Evolutionary conservation across 352 stramenopile species (phyloP), one percentile per base, ranked within the genome.

Genomic region (Phytophthora citrophthora): DNA sequence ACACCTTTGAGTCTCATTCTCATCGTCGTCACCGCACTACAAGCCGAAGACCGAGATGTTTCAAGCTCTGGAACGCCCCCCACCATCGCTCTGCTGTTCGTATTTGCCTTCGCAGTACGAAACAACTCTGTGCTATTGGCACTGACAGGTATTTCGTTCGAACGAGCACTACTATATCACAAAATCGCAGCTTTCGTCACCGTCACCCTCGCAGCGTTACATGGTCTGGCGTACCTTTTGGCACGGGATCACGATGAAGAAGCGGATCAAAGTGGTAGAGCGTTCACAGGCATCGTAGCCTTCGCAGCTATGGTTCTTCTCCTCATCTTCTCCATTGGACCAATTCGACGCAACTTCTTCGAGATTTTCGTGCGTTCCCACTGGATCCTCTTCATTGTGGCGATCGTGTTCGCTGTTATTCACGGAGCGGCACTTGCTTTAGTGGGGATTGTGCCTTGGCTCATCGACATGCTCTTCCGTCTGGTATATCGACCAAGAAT

Each of bases 91-190:
- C 54, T 85, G 54, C n/a, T 74, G 12, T 6, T 78, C 13, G 57
- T 74, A 4, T 80, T 82, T 46, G 59, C 57, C 10, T 47, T 85
- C 2, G 57, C 67, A 6, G 53, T 85, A 7, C 55, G 76, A 38
- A 81, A 82, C 70, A 85, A 85, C 46, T 70, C 68, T 27, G 48
- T 79, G 44, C 55, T 85, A 43, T 45, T 79, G 32, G n/a, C 43
- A 5, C 16, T 68, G 20, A 81, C 70, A 9, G 73, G 72, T 2
- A 53, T 82, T n/a, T 64, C 76, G 3, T 85, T 80, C 43, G 76
- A 85, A 26, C 73, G 76, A 9, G 67, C 64, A 23, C 47, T 85
- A 8, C 44, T 79, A 2, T 85, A 82, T 45, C 76, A 82, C 64
- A 79, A 79, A 46, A 20, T 79, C 4, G 66, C 70, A 7, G 66